Conservation (phyloP, 257 asterid species). For the Solanum lignicaule region DNA sequence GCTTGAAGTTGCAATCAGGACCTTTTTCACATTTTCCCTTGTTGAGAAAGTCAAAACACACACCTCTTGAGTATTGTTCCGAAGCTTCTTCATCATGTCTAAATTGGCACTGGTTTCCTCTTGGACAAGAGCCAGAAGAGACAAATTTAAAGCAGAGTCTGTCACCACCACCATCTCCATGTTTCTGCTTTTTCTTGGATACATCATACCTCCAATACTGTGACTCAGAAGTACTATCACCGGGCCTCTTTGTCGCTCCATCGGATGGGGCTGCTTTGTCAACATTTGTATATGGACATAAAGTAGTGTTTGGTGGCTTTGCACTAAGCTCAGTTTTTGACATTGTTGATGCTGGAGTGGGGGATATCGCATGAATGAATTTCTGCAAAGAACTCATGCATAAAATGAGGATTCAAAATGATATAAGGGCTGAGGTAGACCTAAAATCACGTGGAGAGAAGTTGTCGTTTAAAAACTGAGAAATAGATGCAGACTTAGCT, state of each 20-base stretch:
- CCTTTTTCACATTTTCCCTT: slow-evolving; percentile 96
- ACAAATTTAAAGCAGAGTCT: slow-evolving; percentile 74
- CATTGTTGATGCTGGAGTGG: slow-evolving; percentile 87
- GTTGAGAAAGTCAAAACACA: slow-evolving; percentile 90
- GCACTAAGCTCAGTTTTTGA: slow-evolving; percentile 54
- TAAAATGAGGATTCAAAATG: neutral
- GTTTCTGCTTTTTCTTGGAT: slow-evolving; percentile 66
- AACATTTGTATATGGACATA: slow-evolving; percentile 47
- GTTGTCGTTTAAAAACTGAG: neutral
- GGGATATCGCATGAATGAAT: slow-evolving; percentile 93
- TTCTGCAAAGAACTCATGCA: slow-evolving; percentile 38
- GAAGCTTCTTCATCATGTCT: slow-evolving; percentile 88
- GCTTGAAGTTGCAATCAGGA: slow-evolving; percentile 84
- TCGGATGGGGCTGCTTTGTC: slow-evolving; percentile 29
- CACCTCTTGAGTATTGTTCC: slow-evolving; percentile 78
- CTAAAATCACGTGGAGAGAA: neutral
- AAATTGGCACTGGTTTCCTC: slow-evolving; percentile 76
- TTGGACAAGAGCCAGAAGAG: slow-evolving; percentile 87
- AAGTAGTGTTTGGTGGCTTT: slow-evolving; percentile 69
- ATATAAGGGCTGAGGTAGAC: neutral
- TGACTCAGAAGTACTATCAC: slow-evolving; percentile 50
- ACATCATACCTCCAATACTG: slow-evolving; percentile 96
- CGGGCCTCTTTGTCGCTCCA: slow-evolving; percentile 42
- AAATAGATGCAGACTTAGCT: neutral
- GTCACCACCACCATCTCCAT: slow-evolving; percentile 56